phyloP scores from a whole-genome alignment of 768 basidiomycete species.

The Tylopilus subfusipes region DNA sequence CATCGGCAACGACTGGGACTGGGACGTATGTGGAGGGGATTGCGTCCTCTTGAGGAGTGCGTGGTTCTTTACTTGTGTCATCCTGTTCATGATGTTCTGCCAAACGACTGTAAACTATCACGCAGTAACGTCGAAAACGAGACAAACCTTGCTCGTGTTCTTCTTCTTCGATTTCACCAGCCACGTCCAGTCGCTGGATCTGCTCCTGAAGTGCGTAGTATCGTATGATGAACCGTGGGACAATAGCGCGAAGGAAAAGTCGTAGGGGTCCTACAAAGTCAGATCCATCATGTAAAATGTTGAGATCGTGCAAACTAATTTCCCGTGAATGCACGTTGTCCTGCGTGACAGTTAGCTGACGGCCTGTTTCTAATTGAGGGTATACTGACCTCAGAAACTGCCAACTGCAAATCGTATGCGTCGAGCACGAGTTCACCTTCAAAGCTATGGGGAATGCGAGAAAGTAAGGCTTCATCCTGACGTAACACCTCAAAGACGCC shows the following conservation, averaged over 20 bases:
- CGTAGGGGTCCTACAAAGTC: constrained; percentile 61
- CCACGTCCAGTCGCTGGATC: constrained; percentile 38
- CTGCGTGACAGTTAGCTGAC: constrained; percentile 34
- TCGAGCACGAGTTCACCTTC: constrained; percentile 67
- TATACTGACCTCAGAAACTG: constrained; percentile 56
- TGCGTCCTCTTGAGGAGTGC: constrained; percentile 4
- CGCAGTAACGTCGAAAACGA: background rate
- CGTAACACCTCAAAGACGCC: constrained; percentile 71
- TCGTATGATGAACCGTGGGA: constrained; percentile 63
- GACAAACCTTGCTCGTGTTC: constrained; percentile 22
- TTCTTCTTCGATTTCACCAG: constrained; percentile 12
- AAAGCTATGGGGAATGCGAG: constrained; percentile 41
- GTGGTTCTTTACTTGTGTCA: constrained; percentile 7
- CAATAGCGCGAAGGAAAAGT: constrained; percentile 44
- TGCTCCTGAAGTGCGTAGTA: constrained; percentile 64
- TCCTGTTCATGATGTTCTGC: constrained; percentile 17
- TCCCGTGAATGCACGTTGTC: constrained; percentile 69
- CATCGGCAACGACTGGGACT: too few relatives aligned
- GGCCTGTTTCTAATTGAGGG: background rate
- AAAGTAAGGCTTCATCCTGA: constrained; percentile 49
- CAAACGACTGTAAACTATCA: constrained; percentile 2
- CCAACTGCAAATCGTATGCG: constrained; percentile 65
- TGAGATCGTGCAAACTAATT: constrained; percentile 68
- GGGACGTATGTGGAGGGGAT: background rate
- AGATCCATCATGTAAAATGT: constrained; percentile 64